Base-by-base conservation (phyloP, 805 yeast genomes). In the Ogataea wickerhamii region DNA sequence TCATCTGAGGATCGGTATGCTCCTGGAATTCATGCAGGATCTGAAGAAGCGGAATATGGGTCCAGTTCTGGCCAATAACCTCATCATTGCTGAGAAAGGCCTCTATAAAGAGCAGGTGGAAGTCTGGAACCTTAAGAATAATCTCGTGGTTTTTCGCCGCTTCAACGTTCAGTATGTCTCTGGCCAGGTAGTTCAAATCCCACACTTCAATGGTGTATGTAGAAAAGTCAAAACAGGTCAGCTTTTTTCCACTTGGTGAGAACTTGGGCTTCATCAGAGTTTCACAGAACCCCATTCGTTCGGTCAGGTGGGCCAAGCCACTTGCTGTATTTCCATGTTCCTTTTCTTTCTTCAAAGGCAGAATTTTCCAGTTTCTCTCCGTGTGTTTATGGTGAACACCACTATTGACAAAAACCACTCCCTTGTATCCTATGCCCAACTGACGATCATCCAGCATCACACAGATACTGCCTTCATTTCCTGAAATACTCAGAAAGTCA, bases 61-160 rank as follows among this genome's bases (percentile, higher is more conserved):
- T 40, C 17, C 35, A 29, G 32, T 40, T 40, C 10, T 34, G 34
- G 13, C 24, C 17, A 10, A 34, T 23, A n/a, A 18, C 33, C 10
- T 17, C 29, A 14, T 21, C n/a, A 11, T 35, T 21, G 35, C 38
- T 45, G 54, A 61, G 50, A 22, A 44, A 43, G 6, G 47, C 34
- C 34, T 60, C 61, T 6, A 58, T 32, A 21, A 56, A 41, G 5
- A 56, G 33, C 17, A 52, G 42, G 16, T 49, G 45, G 18, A 57
- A 57, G 31, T 55, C 49, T 2, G 59, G 55, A 1, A 53, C 48
- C 32, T 56, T 54, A n/a, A 58, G 37, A 6, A 57, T 55, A 12
- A 58, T 45, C 11, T 33, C 38, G 10, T 47, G 38, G 34, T 48
- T 42, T 16, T 44, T 46, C 16, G 54, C 18, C 5, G 45, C 37